Evolutionary conservation across 768 basidiomycete genomes (phyloP), one percentile per base, ranked within the genome.

Genomic region (Suillus weaverae): DNA sequence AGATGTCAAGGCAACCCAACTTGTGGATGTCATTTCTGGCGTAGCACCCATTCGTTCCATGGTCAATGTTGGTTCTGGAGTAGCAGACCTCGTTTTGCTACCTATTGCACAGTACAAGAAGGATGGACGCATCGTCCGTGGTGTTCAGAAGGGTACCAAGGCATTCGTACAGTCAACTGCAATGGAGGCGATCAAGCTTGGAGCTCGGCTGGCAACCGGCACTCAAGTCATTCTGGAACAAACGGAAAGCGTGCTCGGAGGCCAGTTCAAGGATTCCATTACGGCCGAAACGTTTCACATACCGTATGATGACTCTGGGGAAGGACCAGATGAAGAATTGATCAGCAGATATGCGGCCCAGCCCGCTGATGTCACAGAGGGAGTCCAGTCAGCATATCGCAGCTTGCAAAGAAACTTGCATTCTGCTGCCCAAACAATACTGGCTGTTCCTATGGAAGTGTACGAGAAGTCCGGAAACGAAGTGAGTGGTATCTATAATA

Each of bases 381-480:
- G 97, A 18, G 82, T 99, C 39, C 88, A 95, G 67, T 88, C 87
- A 0, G 97, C 96, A n/a, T 98, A 98, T 76, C 87, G 83, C 73
- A 96, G 94, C 71, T 76, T 99, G 70, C 88, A 85, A 61, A 87
- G 81, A 72, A 98, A 99, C 76, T 75, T 99, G 66, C 91, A 89
- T 70, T 93, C 92, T 50, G 97, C 97, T 33, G 97, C 97, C 32
- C 97, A 99, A 79, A 99, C 97, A 0, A 99, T 99, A 66, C 84
- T 99, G 43, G 97, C 97, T 1, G 94, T 99, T 1, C 97, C 97
- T 1, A 98, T 99, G 97, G 97, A 99, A 76, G 95, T 98, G 13
- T 97, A 98, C 70, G 97, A 99, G 77, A 84, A 92, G 65, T 92
- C 95, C 11, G 94, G 94, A 9, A 91, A 89, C 63, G 93, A 97